A percentile compares a stretch with the other conserved stretches of the same genome.
Conservation (phyloP, 306 rosid genomes). For the Quercus suber region DNA sequence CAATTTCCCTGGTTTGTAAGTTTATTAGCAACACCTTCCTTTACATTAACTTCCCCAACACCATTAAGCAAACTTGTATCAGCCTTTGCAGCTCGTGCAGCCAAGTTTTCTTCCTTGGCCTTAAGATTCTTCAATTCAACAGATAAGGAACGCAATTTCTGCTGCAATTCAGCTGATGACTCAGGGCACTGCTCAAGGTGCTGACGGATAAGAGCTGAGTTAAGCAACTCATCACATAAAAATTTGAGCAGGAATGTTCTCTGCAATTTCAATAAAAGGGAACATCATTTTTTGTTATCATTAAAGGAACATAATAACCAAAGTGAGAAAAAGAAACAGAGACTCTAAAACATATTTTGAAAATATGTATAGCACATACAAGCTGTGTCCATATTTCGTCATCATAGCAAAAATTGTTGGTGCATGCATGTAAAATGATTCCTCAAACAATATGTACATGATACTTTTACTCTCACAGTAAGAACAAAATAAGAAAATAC, state of each 20-base stretch:
- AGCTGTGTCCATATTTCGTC: not conserved
- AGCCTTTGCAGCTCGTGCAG: conserved; percentile 64
- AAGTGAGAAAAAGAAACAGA: conserved; percentile 8
- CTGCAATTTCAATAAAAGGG: conserved; percentile 49
- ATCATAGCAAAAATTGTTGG: not conserved
- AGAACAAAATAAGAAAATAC: not conserved
- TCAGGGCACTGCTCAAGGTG: conserved; percentile 95
- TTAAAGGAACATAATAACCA: conserved; percentile 8
- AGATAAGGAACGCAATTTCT: conserved; percentile 68
- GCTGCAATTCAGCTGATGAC: conserved; percentile 73
- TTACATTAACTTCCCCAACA: conserved; percentile 46
- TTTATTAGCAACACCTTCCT: conserved; percentile 42
- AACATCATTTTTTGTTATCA: not conserved
- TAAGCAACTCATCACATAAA: conserved; percentile 90
- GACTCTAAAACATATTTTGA: conserved; percentile 3
- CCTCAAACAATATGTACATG: not conserved
- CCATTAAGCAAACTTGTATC: conserved; percentile 36
- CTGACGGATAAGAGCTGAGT: conserved; percentile 67
- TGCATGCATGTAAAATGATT: not conserved
- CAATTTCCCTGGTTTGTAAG: conserved; percentile 44
- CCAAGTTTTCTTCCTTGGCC: conserved; percentile 69
- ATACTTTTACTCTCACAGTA: not conserved
- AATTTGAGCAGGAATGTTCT: conserved; percentile 76
- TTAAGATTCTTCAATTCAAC: conserved; percentile 88
- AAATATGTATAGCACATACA: conserved; percentile 15